Conservation (phyloP, 2,329 filamentous ascomycete species). For the Cytospora chrysosperma region DNA sequence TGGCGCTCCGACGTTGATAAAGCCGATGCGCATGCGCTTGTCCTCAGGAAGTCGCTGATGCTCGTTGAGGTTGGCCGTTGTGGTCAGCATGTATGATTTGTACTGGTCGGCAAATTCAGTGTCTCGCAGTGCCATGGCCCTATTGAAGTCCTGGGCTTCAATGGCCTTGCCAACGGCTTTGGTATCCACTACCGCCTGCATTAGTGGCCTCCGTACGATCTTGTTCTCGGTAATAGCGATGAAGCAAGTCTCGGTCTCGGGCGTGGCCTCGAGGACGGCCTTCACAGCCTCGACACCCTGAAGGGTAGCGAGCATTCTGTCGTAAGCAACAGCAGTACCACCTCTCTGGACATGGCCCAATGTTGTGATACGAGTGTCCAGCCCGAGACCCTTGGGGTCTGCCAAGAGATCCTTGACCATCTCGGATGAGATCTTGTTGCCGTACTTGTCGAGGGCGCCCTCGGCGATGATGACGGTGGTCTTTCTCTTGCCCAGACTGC, state of each 20-base stretch:
- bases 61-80: slow-evolving; percentile 71
- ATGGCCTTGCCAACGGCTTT: slow-evolving; percentile 83
- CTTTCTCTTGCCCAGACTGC: slow-evolving; percentile 86
- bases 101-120: slow-evolving; percentile 94
- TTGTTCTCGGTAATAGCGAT: slow-evolving; percentile 98
- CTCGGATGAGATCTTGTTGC: slow-evolving; percentile 77
- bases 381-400: slow-evolving; percentile 68
- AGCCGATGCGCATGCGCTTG: slow-evolving; percentile 89
- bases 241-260: slow-evolving; percentile 86
- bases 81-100: slow-evolving; percentile 86
- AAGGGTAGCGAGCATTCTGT: slow-evolving; percentile 87
- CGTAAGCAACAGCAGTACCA: slow-evolving; percentile 88
- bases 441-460: slow-evolving; percentile 80
- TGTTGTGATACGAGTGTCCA: slow-evolving; percentile 93
- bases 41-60: slow-evolving; percentile 65
- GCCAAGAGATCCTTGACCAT: slow-evolving; percentile 90
- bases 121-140: slow-evolving; percentile 84
- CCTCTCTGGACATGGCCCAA: slow-evolving; percentile 97
- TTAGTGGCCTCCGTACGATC: slow-evolving; percentile 84
- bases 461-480: slow-evolving; percentile 98
- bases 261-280: slow-evolving; percentile 84
- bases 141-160: slow-evolving; percentile 78
- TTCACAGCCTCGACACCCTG: slow-evolving; percentile 94
- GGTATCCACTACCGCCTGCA: slow-evolving; percentile 85
- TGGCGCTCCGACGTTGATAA: slow-evolving; percentile 94